Evolutionary conservation across 345 rosid species (phyloP), one percentile per base, ranked within the genome.

Genomic region (Acer yangbiense): DNA sequence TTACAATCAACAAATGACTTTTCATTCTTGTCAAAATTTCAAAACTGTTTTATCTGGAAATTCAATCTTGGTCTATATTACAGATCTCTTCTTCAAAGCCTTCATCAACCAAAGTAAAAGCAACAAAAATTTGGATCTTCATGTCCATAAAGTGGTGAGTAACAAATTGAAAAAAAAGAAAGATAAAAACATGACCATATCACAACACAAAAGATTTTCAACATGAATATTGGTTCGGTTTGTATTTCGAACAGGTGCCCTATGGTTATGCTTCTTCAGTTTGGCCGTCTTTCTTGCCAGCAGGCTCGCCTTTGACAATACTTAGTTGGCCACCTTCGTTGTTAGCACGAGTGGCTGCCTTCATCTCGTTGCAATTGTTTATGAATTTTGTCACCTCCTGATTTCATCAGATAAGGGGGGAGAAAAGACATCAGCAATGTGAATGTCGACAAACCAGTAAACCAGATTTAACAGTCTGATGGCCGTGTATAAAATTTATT

Each of bases 321-420:
- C 88, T 87, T 21, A 94, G 86, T 76, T 87, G 96, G 25, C 97
- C 97, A 17, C 98, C 97, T 78, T 87, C 94, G 76, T 93, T 90
- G 80, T 87, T 84, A 25, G 95, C 98, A 21, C 88, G 74, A 11
- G 94, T 90, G 35, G 97, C 95, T 44, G 96, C 91, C 84, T 92
- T 93, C 76, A 88, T 78, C 89, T 92, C 98, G 25, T 93, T 93
- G 88, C 96, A 91, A 16, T 87, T 94, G 83, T 95, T 95, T 74
- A 93, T 91, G 81, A 95, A 95, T 84, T 93, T 93, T 74, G 85
- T 92, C 64, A 92, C 77, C 75, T 92, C 97, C 98, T 93, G 88
- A n/a, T 46, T 44, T 65, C 65, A 29, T 48, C 11, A 73, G 14
- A 52, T 11, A 39, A 20, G 48, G 32, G 29, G 29, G 17, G 7